These are phyloP conservation scores for Chrysopogon serrulatus DNA, from an alignment of 176 grass and related monocot species.

Conservation along the genomic window DNA sequence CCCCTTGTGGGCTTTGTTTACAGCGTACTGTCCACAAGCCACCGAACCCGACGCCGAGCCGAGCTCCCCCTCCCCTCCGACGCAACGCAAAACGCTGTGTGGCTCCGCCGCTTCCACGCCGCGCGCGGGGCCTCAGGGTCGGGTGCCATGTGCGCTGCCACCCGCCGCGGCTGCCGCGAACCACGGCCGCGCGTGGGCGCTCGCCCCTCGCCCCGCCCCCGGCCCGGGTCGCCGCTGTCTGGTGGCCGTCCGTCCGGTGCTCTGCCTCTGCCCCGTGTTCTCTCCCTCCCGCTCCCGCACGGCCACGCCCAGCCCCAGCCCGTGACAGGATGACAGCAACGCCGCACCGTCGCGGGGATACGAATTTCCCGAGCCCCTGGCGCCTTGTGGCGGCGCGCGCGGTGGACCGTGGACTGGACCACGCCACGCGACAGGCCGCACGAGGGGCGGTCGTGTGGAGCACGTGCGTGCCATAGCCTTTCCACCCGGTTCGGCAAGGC, in stretches of 20 bases:
- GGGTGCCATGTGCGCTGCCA: conserved; percentile 8
- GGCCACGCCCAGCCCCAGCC: neutral
- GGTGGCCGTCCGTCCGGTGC: neutral
- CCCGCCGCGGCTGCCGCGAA: neutral
- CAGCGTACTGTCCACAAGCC: neutral
- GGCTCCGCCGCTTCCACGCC: conserved; percentile 4
- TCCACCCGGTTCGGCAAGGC: neutral
- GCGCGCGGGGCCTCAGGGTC: neutral
- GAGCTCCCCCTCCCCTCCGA: neutral
- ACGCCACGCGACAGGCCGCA: conserved; percentile 37
- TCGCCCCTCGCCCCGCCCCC: neutral
- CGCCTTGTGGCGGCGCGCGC: conserved; percentile 29
- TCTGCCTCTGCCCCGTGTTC: neutral
- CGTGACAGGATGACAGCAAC: conserved; percentile 28
- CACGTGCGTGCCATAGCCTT: neutral
- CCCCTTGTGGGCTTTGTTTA: neutral
- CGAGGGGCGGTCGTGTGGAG: conserved; percentile 35
- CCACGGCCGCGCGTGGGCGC: neutral
- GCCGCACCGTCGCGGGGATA: conserved; percentile 18
- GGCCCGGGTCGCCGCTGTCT: neutral
- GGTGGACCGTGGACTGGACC: too few species aligned
- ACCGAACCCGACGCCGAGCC: neutral
- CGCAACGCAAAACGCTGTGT: neutral
- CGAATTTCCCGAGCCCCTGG: conserved; percentile 5
- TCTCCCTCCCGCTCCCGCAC: neutral